A percentile compares a stretch with the other conserved stretches of the same genome.
Conservation (phyloP, 768 basidiomycete genomes). For the Auricularia cornea region DNA sequence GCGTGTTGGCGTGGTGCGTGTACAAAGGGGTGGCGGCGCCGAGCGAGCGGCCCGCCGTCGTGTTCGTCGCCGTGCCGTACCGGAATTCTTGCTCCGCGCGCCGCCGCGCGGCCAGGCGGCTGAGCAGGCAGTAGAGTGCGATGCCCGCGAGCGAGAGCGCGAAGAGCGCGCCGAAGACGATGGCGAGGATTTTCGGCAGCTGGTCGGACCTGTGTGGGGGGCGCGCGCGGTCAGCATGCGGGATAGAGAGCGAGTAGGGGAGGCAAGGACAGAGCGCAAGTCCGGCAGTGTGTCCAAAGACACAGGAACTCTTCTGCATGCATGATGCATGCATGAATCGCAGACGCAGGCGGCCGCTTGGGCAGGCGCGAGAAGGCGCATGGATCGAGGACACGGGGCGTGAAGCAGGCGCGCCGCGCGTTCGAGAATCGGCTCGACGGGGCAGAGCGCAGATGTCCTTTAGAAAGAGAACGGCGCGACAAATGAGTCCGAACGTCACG, state of each 20-base stretch:
- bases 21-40: neutral
- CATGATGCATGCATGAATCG: too few species aligned
- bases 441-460: too few species aligned
- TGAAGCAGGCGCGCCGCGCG: too few species aligned
- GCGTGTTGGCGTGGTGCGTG: neutral
- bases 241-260: neutral
- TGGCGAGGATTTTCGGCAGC: slow-evolving; percentile 1
- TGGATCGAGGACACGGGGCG: too few species aligned
- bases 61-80: neutral
- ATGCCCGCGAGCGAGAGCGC: slow-evolving; percentile 8
- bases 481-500: too few species aligned
- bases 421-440: too few species aligned
- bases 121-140: slow-evolving; percentile 10
- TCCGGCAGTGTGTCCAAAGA: too few species aligned
- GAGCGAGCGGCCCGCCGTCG: neutral
- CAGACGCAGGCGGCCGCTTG: too few species aligned
- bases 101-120: slow-evolving; percentile 1
- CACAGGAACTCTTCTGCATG: too few species aligned
- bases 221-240: neutral
- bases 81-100: neutral
- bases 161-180: slow-evolving; percentile 12
- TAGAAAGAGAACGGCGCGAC: too few species aligned
- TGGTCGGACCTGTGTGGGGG: neutral
- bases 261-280: neutral
- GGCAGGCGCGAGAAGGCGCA: too few species aligned